Conservation (phyloP, 2,329 filamentous ascomycete genomes). For the Orbilia ellipsospora region DNA sequence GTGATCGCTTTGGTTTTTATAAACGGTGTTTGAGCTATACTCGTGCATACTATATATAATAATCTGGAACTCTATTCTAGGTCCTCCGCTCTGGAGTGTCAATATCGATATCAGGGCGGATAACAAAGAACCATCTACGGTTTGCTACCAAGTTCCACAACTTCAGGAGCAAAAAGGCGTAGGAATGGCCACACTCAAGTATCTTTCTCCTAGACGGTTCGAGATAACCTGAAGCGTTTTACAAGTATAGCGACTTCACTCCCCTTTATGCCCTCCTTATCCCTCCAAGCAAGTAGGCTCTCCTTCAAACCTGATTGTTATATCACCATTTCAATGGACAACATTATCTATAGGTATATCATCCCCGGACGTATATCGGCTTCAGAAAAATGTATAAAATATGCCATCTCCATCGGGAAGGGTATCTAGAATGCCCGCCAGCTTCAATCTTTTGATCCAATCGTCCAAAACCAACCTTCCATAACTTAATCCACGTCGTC, state of each 20-base stretch:
- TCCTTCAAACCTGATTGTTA: too few relatives aligned
- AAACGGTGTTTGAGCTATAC: background rate
- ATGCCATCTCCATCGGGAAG: too few relatives aligned
- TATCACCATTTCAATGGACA: too few relatives aligned
- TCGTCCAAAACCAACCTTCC: too few relatives aligned
- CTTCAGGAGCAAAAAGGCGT: background rate
- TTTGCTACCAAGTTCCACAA: background rate
- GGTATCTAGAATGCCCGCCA: too few relatives aligned
- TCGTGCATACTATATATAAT: constrained; percentile 36
- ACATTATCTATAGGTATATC: too few relatives aligned
- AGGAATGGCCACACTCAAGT: too few relatives aligned
- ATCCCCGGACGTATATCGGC: background rate
- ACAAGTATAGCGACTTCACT: too few relatives aligned
- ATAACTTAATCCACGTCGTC: too few relatives aligned
- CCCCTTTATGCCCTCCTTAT: too few relatives aligned
- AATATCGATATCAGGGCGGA: constrained; percentile 1
- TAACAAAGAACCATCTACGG: constrained; percentile 13
- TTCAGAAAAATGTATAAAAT: constrained; percentile 8
- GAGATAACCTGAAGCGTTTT: background rate
- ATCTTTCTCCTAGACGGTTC: constrained; percentile 13
- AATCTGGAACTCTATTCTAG: constrained; percentile 8
- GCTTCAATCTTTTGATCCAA: too few relatives aligned
- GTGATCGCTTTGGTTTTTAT: constrained; percentile 3
- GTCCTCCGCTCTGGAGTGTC: constrained; percentile 10
- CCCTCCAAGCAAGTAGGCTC: too few relatives aligned